These are phyloP conservation scores for Coemansia aciculifera DNA, from an alignment of 192 early-diverging fungal genomes.

Conservation along the genomic window DNA sequence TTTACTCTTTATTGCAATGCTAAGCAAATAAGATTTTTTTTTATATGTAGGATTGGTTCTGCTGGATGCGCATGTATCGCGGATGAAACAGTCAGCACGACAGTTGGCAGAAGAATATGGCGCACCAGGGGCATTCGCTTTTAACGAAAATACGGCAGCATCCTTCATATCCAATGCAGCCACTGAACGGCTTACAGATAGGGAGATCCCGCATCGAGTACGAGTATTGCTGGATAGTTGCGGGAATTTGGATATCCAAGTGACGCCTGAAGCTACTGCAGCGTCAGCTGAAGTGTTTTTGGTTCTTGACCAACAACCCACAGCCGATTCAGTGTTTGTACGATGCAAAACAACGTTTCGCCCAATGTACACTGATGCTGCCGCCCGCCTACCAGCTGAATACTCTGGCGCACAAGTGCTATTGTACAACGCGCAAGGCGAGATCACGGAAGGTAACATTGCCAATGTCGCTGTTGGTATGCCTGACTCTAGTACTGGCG, in stretches of 20 bases:
- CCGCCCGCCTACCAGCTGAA: not conserved
- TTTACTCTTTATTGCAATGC: not conserved
- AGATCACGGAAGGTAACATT: constrained; percentile 41
- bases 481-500: constrained; percentile 5
- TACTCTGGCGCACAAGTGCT: constrained; percentile 34
- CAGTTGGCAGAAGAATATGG: constrained; percentile 8
- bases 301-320: not conserved
- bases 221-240: constrained; percentile 22
- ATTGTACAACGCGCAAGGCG: constrained; percentile 22
- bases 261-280: constrained; percentile 5
- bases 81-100: constrained; percentile 29
- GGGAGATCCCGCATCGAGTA: constrained; percentile 13
- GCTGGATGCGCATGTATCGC: constrained; percentile 24
- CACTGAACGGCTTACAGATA: not conserved
- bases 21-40: not conserved
- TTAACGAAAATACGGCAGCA: not conserved
- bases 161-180: not conserved
- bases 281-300: not conserved
- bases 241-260: constrained; percentile 31
- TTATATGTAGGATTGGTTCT: constrained; percentile 18
- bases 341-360: constrained; percentile 48
- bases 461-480: constrained; percentile 44
- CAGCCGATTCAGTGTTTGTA: constrained; percentile 29
- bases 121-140: not conserved
- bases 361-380: constrained; percentile 28